Base-by-base conservation (phyloP, 768 basidiomycete species). In the Amyloporia xantha region DNA sequence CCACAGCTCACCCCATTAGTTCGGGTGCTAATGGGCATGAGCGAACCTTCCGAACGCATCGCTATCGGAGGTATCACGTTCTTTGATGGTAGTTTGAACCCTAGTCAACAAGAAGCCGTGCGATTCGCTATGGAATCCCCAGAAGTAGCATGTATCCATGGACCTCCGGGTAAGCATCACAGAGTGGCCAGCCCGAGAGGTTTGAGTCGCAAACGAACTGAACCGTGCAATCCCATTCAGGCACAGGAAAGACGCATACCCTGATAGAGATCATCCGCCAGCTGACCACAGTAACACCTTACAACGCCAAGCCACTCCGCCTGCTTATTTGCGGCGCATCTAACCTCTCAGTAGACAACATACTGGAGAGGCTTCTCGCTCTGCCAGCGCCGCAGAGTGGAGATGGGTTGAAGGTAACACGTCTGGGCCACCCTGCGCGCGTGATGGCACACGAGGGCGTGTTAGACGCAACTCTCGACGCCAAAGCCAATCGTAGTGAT, bases 401-500 rank as follows among this genome's bases (percentile, higher is more conserved):
- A 3, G 66, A 71, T 19, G 74, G 68, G 51, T 56, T 89, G 10
- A 82, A 74, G 60, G 78, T 84, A 5, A 92, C 93, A 0, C 77
- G 96, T n/a, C 75, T 99, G 11, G 96, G 96, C 0, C 96, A 99
- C 65, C 96, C 96, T 0, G 95, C 96, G 0, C 78, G 96, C 21
- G 85, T 98, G 0, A 86, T 96, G 73, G 72, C 82, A 0, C 74
- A 81, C 20, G 77, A 82, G 56, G 74, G 76, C 17, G 69, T 89
- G 24, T 61, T 89, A 15, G 79, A 86, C 15, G 71, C 79, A 1
- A 92, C 84, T 4, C 66, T 84, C 30, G 87, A 91, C 59, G 77
- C 80, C 20, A 82, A 90, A 64, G 82, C 88, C 0, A 73, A 77
- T 20, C 70, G 79, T 36, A 84, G 83, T 45, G 89, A 91, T 50